Base-by-base conservation (phyloP, 1,139 yeast genomes). In the Kodamaea sp. region DNA sequence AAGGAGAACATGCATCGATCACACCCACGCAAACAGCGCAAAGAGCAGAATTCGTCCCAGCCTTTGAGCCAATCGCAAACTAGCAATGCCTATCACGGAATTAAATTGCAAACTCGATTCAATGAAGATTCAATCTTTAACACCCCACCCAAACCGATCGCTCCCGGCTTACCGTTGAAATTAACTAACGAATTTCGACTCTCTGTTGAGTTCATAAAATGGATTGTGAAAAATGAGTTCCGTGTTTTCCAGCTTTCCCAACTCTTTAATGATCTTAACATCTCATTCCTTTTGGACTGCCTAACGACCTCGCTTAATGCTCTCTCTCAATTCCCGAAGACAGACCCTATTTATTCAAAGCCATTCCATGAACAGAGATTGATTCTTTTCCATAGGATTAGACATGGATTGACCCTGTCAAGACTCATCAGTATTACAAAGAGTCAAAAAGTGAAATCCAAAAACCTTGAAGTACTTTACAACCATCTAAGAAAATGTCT, bases 151-250 rank as follows among this genome's bases (percentile, higher is more conserved):
- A n/a, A n/a, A n/a, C n/a, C n/a, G n/a, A n/a, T n/a, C n/a, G n/a
- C n/a, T n/a, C n/a, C n/a, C n/a, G 39, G 46, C 4, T 26, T 28
- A 11, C 50, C 50, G 4, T 36, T 51, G 1, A 49, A 47, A 10
- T 38, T 55, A 5, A 46, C 54, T 4, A 52, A 57, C n/a, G 58
- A 57, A 22, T 47, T 52, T 25, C 64, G 58, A 28, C 38, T 60
- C 2, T 50, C 55, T 2, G 38, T 58, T 3, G 67, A 59, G 35
- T 48, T 67, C 6, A 42, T 70, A 15, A 47, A 47, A 25, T 63
- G 61, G 57, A 55, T 69, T 5, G 47, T 64, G 3, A 37, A 39
- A 3, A 42, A 46, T n/a, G 31, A 51, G 0, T 52, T 53, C 28
- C 18, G 31, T 5, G 44, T 46, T 5, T 55, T 65, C 28, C 53